These are phyloP conservation scores for Serendipita sp. DNA, from an alignment of 768 basidiomycete species.

Conservation along the genomic window DNA sequence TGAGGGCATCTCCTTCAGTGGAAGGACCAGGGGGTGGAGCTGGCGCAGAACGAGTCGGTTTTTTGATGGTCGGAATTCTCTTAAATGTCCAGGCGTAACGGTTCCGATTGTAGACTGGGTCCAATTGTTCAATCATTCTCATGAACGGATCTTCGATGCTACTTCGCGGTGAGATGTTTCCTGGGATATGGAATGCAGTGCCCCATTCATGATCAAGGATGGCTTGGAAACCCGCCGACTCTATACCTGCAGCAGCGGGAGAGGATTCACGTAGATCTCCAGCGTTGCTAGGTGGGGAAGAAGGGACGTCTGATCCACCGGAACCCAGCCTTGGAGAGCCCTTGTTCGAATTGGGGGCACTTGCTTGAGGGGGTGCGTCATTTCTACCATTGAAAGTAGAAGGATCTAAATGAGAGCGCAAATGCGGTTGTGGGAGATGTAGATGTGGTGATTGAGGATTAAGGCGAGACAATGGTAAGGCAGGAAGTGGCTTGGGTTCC, in stretches of 20 bases:
- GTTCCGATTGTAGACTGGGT: constrained; percentile 3
- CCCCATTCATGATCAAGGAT: constrained; percentile 6
- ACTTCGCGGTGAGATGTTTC: constrained; percentile 2
- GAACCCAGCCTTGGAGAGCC: constrained; percentile 3
- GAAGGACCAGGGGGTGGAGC: neutral
- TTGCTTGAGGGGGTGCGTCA: neutral
- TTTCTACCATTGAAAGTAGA: neutral
- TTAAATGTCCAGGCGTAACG: constrained; percentile 4
- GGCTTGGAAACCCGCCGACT: neutral
- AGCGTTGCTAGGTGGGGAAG: neutral
- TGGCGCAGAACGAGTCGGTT: neutral
- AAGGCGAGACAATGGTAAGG: neutral
- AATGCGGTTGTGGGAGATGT: neutral
- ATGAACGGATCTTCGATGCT: constrained; percentile 6
- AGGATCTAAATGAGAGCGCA: neutral
- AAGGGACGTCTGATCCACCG: neutral
- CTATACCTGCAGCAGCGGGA: neutral
- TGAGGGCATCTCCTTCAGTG: neutral
- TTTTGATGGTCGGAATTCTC: neutral
- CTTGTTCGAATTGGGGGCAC: neutral
- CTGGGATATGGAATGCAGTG: constrained; percentile 5
- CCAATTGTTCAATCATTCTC: constrained; percentile 4
- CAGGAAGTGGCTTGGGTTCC: constrained; percentile 1
- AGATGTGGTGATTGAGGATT: neutral
- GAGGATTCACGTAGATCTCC: neutral